Evolutionary conservation across 2,329 filamentous ascomycete species (phyloP).

Genomic region (Fusarium sp.): DNA sequence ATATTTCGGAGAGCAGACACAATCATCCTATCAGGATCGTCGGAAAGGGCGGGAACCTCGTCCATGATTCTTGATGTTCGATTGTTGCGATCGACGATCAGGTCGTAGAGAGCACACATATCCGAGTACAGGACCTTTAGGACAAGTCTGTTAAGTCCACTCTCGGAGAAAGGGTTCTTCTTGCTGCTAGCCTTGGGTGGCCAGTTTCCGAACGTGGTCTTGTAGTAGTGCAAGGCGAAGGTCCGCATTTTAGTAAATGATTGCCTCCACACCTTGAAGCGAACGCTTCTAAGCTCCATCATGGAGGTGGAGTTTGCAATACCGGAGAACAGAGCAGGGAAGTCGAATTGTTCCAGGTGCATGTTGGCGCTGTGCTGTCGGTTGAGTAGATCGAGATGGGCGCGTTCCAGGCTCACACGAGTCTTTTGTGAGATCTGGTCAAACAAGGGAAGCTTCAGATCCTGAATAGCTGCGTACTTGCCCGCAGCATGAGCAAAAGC

Average conservation of each 20-base stretch:
- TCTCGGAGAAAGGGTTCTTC: constrained; percentile 90
- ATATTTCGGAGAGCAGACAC: constrained; percentile 81
- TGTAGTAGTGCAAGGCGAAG: constrained; percentile 77
- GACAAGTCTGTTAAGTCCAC: constrained; percentile 86
- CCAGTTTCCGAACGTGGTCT: constrained; percentile 75
- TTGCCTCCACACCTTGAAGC: constrained; percentile 86
- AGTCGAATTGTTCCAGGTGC: constrained; percentile 89
- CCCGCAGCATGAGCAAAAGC: constrained; percentile 92
- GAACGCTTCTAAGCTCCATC: constrained; percentile 80
- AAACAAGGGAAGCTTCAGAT: constrained; percentile 76
- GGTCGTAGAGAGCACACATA: constrained; percentile 87
- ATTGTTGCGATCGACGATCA: constrained; percentile 83
- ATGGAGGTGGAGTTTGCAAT: constrained; percentile 86
- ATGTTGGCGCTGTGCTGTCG: constrained; percentile 77
- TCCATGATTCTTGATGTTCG: constrained; percentile 85
- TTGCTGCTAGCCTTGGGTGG: constrained; percentile 92
- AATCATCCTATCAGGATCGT: constrained; percentile 70
- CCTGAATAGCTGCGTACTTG: constrained; percentile 80
- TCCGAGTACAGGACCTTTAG: constrained; percentile 87
- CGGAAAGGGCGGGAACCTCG: constrained; percentile 68
- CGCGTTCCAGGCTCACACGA: constrained; percentile 82
- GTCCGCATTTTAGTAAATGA: constrained; percentile 81
- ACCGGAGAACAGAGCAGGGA: constrained; percentile 89
- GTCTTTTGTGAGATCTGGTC: constrained; percentile 78
- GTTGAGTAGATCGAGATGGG: constrained; percentile 82